Conservation (phyloP, 495 filamentous ascomycete species). For the Xylaria curta region DNA sequence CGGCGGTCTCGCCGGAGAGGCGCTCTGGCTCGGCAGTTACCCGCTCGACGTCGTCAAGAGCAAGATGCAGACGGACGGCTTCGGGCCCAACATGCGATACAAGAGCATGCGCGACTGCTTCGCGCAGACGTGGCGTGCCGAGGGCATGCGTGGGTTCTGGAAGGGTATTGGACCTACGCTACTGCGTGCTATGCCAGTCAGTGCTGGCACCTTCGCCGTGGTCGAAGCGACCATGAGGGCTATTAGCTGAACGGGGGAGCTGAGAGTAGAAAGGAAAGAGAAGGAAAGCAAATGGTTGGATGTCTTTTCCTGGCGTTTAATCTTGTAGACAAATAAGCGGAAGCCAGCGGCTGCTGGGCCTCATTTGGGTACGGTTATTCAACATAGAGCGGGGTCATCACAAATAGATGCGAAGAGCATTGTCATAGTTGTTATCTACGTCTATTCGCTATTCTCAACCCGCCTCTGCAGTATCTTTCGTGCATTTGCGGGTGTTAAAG, state of each 20-base stretch:
- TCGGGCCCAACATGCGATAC: slow-evolving; percentile 69
- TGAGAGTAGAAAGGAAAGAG: background rate
- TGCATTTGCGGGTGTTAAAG: slow-evolving; percentile 74
- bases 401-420: slow-evolving; percentile 18
- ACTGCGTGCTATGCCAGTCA: slow-evolving; percentile 95
- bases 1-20: slow-evolving; percentile 92
- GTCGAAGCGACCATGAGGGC: slow-evolving; percentile 69
- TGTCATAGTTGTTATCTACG: slow-evolving; percentile 18
- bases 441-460: slow-evolving; percentile 67
- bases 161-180: slow-evolving; percentile 94
- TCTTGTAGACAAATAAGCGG: background rate
- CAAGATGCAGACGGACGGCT: slow-evolving; percentile 98
- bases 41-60: slow-evolving; percentile 98
- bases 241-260: slow-evolving; percentile 48
- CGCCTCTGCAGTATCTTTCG: slow-evolving; percentile 77
- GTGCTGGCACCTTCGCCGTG: slow-evolving; percentile 94
- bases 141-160: slow-evolving; percentile 90
- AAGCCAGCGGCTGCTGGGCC: background rate
- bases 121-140: slow-evolving; percentile 75
- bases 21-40: slow-evolving; percentile 89
- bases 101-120: slow-evolving; percentile 90
- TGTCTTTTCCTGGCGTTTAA: slow-evolving; percentile 23
- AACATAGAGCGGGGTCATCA: slow-evolving; percentile 24
- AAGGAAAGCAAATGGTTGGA: background rate
- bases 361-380: slow-evolving; percentile 16